Evolutionary conservation across 1,139 yeast genomes (phyloP), one percentile per base, ranked within the genome.

Genomic region (Geotrichum histeridarum): DNA sequence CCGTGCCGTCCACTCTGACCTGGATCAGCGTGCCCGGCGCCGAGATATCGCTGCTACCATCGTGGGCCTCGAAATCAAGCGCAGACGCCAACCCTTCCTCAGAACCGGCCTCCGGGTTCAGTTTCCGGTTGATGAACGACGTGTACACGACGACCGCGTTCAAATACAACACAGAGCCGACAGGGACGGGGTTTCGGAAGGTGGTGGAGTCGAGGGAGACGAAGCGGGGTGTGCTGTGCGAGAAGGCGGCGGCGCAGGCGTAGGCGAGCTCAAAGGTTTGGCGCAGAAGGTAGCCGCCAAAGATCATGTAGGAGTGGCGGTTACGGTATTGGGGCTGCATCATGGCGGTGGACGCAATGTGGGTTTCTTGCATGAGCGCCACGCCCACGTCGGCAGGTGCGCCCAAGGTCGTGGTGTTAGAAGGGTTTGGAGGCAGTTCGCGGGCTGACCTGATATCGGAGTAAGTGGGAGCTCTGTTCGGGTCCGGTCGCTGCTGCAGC

Each of bases 301-400:
- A 90, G 52, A 90, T 87, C 91, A 90, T 89, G 70, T 86, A 87
- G 9, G 95, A 86, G 67, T 90, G 96, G 68, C 96, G 81, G 74
- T 90, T 90, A 71, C 97, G 81, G 72, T 89, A 90, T 72, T 90
- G 97, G 1, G 97, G 97, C 72, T 90, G 97, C 94, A 90, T 91
- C 71, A 90, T 83, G 63, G 84, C 77, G 6, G 96, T 87, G 8
- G 95, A 86, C 53, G 78, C 75, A 55, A 86, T 78, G 49, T 71
- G 71, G 1, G 96, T 84, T 60, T 87, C 84, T 56, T 80, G 77
- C 95, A 88, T 87, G 64, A 58, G 60, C 51, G 49, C 12, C n/a
- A 54, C 56, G 79, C 80, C 48, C 11, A 32, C 31, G 36, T 53
- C 42, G 8, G 42, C 41, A 3, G 42, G 22, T n/a, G n/a, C n/a